Base-by-base conservation (phyloP, 768 basidiomycete genomes). In the Lactarius vividus region DNA sequence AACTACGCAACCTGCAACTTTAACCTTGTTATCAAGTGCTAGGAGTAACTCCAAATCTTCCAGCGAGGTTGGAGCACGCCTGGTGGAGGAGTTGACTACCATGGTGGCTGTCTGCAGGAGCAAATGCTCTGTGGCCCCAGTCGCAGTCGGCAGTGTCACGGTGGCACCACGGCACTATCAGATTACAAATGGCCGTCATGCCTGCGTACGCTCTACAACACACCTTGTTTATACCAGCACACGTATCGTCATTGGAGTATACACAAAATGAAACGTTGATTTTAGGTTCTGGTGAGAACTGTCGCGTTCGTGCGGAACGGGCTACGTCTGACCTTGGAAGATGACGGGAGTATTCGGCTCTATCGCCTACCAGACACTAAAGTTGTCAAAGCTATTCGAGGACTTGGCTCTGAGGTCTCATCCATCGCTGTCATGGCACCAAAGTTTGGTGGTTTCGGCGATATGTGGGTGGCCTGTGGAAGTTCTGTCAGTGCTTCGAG, bases 1-100 rank as follows among this genome's bases (percentile, higher is more conserved):
- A 57, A 56, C 7, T 23, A 33, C 77, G 86, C 67, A 59, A 93
- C 95, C 95, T 60, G 94, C 96, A 35, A 98, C 92, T 79, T 97
- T 96, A 72, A 98, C 86, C 77, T 96, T 97, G 73, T 78, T 84
- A 74, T 96, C 93, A 71, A 82, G 3, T 40, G 70, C 64, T 59
- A 96, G 78, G 16, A 86, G 73, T 5, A 71, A 42, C 65, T 81
- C 75, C 60, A 97, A 80, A 7, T 91, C 86, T 10, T 85, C 75
- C 1, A 88, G 67, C 39, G 84, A 82, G 44, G 77, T 79, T 3
- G 88, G 87, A 15, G 82, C 83, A 59, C 71, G 62, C 28, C 52
- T 23, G 6, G 79, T 81, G 13, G 83, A 62, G 40, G 67, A 33
- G 31, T 68, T 57, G n/a, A 33, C 55, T 16, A 61, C 39, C 62